Base-by-base conservation (phyloP, 148 eudicot species). In the Diospyros lotus region DNA sequence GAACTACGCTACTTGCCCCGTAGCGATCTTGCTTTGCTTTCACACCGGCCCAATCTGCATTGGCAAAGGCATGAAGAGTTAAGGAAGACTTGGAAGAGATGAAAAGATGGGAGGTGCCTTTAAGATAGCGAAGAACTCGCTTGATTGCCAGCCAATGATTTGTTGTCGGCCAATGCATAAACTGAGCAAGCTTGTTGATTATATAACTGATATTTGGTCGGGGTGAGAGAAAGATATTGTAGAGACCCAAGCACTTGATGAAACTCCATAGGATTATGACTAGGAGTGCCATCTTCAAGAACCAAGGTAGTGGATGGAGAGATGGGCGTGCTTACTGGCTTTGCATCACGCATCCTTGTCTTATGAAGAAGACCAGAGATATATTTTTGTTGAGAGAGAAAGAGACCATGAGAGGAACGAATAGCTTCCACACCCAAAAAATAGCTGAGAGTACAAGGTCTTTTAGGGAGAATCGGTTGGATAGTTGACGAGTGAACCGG, bases 141-240 rank as follows among this genome's bases (percentile, higher is more conserved):
- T 66, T 66, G 15, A 66, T 42, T 5, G 69, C 69, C 41, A 12
- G 48, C 69, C 69, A 44, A 42, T 42, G 69, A 14, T 8, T 12
- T 0, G 11, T 17, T 0, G 69, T 41, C 14, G 69, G 69, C 43
- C 13, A 5, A 15, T 66, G 46, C 52, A 66, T 66, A 13, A 66
- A 66, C 14, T 66, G 69, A 42, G 69, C 28, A 6, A 66, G 4
- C 69, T 66, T 66, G 69, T 66, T 66, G 15, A 66, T 50, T 6
- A 50, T 50, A 42, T 41, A 66, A 6, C 2, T 14, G 15, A 66
- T 10, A 66, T 66, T 17, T 11, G 52, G 69, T 3, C n/a, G 69
- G 5, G 69, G n/a, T 66, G 2, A 66, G 51, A 12, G 69, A 66
- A 2, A 44, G 51, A 42, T 66, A 66, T 42, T 66, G 69, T 5